Evolutionary conservation across 2,329 filamentous ascomycete genomes (phyloP).

Genomic region (Hypoxylon sp.): DNA sequence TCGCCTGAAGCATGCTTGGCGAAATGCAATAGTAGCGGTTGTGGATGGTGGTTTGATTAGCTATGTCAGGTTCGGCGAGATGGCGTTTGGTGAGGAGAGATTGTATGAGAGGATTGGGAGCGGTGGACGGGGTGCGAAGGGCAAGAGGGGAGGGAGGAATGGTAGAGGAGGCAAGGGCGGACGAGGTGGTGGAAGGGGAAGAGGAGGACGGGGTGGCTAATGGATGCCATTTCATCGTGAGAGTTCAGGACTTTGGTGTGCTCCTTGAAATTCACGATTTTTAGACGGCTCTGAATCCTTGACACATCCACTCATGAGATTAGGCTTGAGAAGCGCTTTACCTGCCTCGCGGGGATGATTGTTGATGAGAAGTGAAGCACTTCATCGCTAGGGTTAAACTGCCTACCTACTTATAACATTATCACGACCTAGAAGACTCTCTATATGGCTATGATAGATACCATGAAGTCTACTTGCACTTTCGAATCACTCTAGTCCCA

Average conservation of each 20-base stretch:
- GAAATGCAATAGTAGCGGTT: conserved; percentile 87
- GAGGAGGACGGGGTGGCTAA: conserved; percentile 43
- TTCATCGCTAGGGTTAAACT: neutral
- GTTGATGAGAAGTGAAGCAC: neutral
- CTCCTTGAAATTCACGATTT: neutral
- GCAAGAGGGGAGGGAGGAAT: conserved; percentile 47
- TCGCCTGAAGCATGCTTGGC: conserved; percentile 85
- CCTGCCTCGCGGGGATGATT: neutral
- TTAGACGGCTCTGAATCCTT: too few species aligned
- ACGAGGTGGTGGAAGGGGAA: conserved; percentile 42
- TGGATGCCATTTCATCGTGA: conserved; percentile 7
- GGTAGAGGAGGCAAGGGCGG: conserved; percentile 43
- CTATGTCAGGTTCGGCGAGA: conserved; percentile 85
- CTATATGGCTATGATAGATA: neutral
- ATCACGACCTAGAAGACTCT: neutral
- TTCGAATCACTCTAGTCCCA: neutral
- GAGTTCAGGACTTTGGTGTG: neutral
- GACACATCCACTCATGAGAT: neutral
- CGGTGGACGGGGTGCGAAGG: conserved; percentile 48
- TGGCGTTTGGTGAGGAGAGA: conserved; percentile 81
- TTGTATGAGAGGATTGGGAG: conserved; percentile 73
- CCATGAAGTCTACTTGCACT: neutral
- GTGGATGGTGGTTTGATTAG: conserved; percentile 93
- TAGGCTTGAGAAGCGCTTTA: neutral
- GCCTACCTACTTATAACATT: neutral